Percentiles rank a stretch among this genome's conserved stretches.
These are phyloP conservation scores for Endoconidiophora laricicola DNA, from an alignment of 2,329 filamentous ascomycete species.

Conservation along the genomic window DNA sequence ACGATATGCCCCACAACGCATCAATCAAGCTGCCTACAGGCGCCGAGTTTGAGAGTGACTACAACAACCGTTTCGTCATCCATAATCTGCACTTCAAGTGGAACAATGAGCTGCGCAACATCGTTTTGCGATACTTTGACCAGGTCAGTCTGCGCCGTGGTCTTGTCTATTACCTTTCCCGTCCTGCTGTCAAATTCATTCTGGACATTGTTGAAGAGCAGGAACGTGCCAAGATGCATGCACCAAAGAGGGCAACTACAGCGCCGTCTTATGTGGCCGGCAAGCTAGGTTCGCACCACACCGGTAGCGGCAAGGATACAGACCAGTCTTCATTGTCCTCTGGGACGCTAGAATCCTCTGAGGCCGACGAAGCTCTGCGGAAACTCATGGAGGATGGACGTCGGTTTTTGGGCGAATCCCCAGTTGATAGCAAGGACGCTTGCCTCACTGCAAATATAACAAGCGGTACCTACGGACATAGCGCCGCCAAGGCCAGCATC, in stretches of 20 bases:
- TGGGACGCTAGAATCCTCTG: constrained; percentile 16
- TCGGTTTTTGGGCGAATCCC: constrained; percentile 50
- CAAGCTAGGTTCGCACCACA: background rate
- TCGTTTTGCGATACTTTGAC: constrained; percentile 91
- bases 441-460: background rate
- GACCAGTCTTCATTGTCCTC: constrained; percentile 1
- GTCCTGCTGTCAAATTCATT: constrained; percentile 92
- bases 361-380: constrained; percentile 71
- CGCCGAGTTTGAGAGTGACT: constrained; percentile 79
- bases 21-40: constrained; percentile 51
- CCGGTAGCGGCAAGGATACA: constrained; percentile 1
- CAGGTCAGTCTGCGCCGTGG: constrained; percentile 91
- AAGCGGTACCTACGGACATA: constrained; percentile 4
- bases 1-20: constrained; percentile 34
- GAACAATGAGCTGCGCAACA: constrained; percentile 92
- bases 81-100: constrained; percentile 97
- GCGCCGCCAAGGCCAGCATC: constrained; percentile 3
- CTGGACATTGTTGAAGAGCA: constrained; percentile 95
- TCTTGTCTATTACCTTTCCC: constrained; percentile 94
- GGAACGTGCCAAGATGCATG: constrained; percentile 44
- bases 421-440: background rate
- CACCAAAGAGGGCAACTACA: constrained; percentile 7
- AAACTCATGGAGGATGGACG: constrained; percentile 73
- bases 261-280: constrained; percentile 11
- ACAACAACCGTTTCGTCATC: constrained; percentile 95